Evolutionary conservation across 75 land plant species (phyloP).

Genomic region (Pinus albicaulis): DNA sequence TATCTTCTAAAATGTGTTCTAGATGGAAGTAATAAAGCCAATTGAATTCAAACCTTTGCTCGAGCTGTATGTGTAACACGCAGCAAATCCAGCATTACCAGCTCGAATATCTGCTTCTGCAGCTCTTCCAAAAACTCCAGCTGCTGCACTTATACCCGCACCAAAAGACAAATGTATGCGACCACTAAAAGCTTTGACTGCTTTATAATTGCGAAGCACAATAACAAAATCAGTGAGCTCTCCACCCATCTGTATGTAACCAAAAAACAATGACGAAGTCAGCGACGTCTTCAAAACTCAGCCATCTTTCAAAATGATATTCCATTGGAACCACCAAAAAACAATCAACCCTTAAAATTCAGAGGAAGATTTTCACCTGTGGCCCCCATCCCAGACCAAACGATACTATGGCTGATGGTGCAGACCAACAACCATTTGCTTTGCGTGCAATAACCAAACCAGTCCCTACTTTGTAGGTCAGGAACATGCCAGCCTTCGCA

Average conservation of each 20-base stretch:
- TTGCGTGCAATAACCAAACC: constrained; percentile 75
- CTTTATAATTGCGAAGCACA: constrained; percentile 61
- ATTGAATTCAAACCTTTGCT: constrained; percentile 68
- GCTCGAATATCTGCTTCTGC: constrained; percentile 84
- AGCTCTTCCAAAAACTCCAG: constrained; percentile 80
- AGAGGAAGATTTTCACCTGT: constrained; percentile 43
- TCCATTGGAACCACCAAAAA: neutral
- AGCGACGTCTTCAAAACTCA: neutral
- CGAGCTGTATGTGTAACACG: constrained; percentile 87
- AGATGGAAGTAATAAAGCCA: neutral
- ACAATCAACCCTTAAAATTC: neutral
- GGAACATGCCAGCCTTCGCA: constrained; percentile 62
- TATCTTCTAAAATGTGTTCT: neutral
- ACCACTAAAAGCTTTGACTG: constrained; percentile 83
- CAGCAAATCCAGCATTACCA: constrained; percentile 71
- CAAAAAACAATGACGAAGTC: neutral
- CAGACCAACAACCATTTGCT: constrained; percentile 84
- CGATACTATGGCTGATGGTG: constrained; percentile 80
- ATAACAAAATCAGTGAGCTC: constrained; percentile 82
- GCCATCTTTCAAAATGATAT: neutral
- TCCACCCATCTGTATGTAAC: constrained; percentile 60
- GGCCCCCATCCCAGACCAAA: constrained; percentile 87
- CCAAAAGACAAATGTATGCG: constrained; percentile 83
- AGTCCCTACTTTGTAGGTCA: constrained; percentile 80
- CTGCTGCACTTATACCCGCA: constrained; percentile 86